Percentiles rank a stretch among this genome's conserved stretches.
Conservation (phyloP, 805 yeast species). For the Candida sithepensis region DNA sequence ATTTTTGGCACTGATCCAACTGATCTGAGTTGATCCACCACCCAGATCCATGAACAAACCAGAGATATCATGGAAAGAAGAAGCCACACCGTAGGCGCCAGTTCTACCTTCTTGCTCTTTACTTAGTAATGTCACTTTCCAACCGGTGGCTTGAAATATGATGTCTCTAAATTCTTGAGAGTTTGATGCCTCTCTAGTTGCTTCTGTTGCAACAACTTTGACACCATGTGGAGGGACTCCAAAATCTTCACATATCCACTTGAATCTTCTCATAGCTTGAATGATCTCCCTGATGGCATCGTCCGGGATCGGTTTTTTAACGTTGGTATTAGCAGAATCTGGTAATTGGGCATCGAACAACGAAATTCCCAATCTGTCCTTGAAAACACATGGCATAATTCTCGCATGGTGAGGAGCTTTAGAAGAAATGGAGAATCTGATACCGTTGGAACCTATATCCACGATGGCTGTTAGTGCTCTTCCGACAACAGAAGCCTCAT, state of each 20-base stretch:
- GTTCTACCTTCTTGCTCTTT: constrained; percentile 64
- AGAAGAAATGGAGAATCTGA: constrained; percentile 69
- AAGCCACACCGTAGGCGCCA: constrained; percentile 72
- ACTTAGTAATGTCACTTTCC: constrained; percentile 59
- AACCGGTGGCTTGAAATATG: constrained; percentile 55
- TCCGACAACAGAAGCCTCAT: constrained; percentile 55
- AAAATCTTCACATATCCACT: constrained; percentile 67
- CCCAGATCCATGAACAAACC: constrained; percentile 75
- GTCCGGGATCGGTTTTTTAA: constrained; percentile 51
- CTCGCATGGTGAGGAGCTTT: constrained; percentile 67
- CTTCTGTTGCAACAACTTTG: constrained; percentile 70
- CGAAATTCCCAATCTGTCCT: constrained; percentile 69
- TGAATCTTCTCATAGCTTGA: constrained; percentile 63
- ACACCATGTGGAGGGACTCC: constrained; percentile 62
- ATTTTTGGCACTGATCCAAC: constrained; percentile 59
- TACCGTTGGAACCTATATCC: constrained; percentile 75
- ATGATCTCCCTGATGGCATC: constrained; percentile 57
- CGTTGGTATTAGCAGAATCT: constrained; percentile 26
- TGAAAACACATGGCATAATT: constrained; percentile 74
- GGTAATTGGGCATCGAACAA: constrained; percentile 57
- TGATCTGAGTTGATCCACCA: constrained; percentile 65
- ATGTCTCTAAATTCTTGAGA: constrained; percentile 55
- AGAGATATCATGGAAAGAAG: constrained; percentile 61
- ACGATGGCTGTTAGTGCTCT: constrained; percentile 62
- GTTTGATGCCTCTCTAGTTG: constrained; percentile 67